Conservation (phyloP, 1,139 yeast species). For the Blastobotrys capitulatus region DNA sequence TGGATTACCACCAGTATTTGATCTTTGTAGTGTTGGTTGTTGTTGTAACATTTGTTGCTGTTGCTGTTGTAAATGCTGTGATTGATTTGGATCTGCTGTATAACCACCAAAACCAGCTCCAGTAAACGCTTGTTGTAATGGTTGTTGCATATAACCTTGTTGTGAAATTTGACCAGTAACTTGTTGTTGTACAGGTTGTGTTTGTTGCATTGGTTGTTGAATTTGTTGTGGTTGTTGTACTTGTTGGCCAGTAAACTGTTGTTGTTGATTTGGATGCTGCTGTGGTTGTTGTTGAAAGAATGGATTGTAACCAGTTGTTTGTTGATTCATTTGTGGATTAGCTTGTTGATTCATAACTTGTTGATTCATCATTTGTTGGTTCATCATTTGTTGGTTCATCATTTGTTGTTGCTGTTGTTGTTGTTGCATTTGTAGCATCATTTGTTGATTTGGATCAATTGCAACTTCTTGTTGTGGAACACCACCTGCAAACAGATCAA, state of each 20-base stretch:
- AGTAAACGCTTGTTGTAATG: conserved; percentile 31
- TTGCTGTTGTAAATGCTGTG: conserved; percentile 14
- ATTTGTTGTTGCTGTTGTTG: conserved; percentile 16
- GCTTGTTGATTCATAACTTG: conserved; percentile 14
- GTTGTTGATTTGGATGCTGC: conserved; percentile 13
- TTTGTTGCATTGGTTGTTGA: conserved; percentile 14
- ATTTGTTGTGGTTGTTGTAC: conserved; percentile 14
- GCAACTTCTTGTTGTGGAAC: conserved; percentile 15
- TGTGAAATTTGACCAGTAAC: conserved; percentile 15
- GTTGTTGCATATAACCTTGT: conserved; percentile 14
- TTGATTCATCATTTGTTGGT: conserved; percentile 16
- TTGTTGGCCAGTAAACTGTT: conserved; percentile 16
- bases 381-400: not conserved
- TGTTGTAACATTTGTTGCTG: conserved; percentile 16
- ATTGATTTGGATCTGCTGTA: conserved; percentile 25
- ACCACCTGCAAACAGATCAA: conserved; percentile 12
- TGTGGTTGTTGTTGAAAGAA: conserved; percentile 16
- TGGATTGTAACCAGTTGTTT: conserved; percentile 17
- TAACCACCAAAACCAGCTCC: conserved; percentile 59
- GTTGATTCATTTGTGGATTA: no score
- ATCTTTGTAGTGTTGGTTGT: conserved; percentile 16
- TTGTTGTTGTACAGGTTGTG: conserved; percentile 14
- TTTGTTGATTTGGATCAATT: conserved; percentile 7
- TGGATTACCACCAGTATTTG: conserved; percentile 30
- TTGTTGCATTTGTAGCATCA: not conserved